Conservation (phyloP, 495 filamentous ascomycete species). For the Penicillium taxi region DNA sequence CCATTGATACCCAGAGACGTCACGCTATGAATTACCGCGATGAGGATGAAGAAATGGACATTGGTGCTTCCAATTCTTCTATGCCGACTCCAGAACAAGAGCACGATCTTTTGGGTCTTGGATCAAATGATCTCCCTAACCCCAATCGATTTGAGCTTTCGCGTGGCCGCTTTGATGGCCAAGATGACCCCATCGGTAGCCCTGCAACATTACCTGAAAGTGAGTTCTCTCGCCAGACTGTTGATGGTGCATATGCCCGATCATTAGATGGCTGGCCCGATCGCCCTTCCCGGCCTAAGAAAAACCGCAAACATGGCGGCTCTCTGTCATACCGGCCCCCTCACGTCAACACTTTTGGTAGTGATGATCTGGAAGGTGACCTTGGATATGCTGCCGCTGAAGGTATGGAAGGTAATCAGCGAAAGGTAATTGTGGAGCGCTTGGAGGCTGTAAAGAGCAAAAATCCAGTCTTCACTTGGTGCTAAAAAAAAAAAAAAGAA, state of each 20-base stretch:
- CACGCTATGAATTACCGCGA: slow-evolving; percentile 41
- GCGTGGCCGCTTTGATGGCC: slow-evolving; percentile 42
- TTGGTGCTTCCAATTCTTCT: slow-evolving; percentile 62
- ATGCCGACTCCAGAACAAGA: slow-evolving; percentile 52
- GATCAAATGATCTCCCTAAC: slow-evolving; percentile 63
- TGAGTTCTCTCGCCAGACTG: slow-evolving; percentile 23
- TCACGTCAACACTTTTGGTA: slow-evolving; percentile 42
- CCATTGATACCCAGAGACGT: slow-evolving; percentile 63
- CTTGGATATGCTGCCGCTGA: slow-evolving; percentile 88
- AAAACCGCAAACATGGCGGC: slow-evolving; percentile 35
- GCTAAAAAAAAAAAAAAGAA: too few species aligned
- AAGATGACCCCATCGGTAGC: slow-evolving; percentile 29
- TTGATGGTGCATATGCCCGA: slow-evolving; percentile 22
- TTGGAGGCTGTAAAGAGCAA: slow-evolving; percentile 90
- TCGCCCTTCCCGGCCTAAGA: slow-evolving; percentile 25
- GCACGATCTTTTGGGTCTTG: slow-evolving; percentile 61
- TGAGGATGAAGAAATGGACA: slow-evolving; percentile 85
- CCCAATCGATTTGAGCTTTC: slow-evolving; percentile 79
- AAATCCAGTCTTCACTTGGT: slow-evolving; percentile 97
- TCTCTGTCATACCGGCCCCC: slow-evolving; percentile 32
- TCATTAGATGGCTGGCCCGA: slow-evolving; percentile 36
- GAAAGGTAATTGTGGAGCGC: slow-evolving; percentile 93
- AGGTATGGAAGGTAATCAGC: slow-evolving; percentile 81
- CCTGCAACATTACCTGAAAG: slow-evolving; percentile 29
- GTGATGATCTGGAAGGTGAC: slow-evolving; percentile 82